Evolutionary conservation across 495 filamentous ascomycete species (phyloP).

Genomic region (Gamarada debralockiae): DNA sequence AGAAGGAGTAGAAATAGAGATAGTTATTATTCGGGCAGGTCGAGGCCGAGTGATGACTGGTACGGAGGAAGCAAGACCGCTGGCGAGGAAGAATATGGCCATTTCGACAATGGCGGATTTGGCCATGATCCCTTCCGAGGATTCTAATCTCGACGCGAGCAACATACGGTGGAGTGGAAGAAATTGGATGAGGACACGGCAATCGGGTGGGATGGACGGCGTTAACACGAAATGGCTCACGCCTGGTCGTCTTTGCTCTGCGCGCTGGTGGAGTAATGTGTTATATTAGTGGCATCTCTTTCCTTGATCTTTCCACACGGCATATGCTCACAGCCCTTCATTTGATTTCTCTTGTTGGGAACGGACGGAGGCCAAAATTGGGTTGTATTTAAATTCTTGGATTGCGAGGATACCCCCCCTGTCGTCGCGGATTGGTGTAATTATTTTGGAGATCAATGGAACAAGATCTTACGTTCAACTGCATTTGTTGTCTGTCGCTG

Average conservation of each 20-base stretch:
- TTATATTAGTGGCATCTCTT: not conserved
- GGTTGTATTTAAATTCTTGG: not conserved
- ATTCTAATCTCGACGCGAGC: slow-evolving; percentile 27
- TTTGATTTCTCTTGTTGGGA: not conserved
- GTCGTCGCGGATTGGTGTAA: slow-evolving; percentile 11
- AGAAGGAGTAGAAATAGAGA: slow-evolving; percentile 22
- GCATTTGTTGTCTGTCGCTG: too few species aligned
- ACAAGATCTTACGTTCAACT: too few species aligned
- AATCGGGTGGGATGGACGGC: not conserved
- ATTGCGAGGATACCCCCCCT: not conserved
- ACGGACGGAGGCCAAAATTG: not conserved
- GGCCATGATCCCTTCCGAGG: slow-evolving; percentile 36
- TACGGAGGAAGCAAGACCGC: slow-evolving; percentile 30
- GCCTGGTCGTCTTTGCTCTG: slow-evolving; percentile 9
- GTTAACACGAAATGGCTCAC: slow-evolving; percentile 20
- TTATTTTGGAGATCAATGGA: too few species aligned
- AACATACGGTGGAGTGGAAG: not conserved
- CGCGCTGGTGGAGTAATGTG: not conserved
- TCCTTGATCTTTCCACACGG: not conserved
- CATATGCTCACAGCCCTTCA: not conserved
- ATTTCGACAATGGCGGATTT: slow-evolving; percentile 26
- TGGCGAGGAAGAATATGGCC: slow-evolving; percentile 33
- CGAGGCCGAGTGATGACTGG: slow-evolving; percentile 27
- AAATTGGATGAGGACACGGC: not conserved
- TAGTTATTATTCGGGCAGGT: slow-evolving; percentile 21